phyloP scores from a whole-genome alignment of 805 yeast species.

The Komagataella phaffii region DNA sequence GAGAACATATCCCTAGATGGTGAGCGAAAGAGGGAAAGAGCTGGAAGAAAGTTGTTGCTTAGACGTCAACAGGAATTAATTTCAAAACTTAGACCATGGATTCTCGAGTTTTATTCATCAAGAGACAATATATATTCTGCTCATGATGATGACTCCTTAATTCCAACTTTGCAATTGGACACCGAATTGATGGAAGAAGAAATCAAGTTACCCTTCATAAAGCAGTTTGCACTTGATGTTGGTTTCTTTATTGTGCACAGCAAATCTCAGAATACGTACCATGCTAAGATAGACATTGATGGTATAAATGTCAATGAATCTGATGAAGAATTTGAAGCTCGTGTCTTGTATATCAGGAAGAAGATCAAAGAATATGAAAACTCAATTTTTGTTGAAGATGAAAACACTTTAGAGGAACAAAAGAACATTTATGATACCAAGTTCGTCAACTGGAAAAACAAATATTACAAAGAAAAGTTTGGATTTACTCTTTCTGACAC shows the following conservation, averaged over 20 bases:
- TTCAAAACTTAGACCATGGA: slow-evolving; percentile 40
- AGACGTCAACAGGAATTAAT: slow-evolving; percentile 69
- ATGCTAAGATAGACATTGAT: slow-evolving; percentile 55
- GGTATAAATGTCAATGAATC: slow-evolving; percentile 59
- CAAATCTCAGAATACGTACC: slow-evolving; percentile 37
- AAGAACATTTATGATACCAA: slow-evolving; percentile 59
- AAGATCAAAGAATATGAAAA: slow-evolving; percentile 52
- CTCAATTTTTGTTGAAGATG: slow-evolving; percentile 50
- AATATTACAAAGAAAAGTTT: slow-evolving; percentile 76
- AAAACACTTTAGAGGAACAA: slow-evolving; percentile 33
- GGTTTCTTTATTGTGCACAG: slow-evolving; percentile 60
- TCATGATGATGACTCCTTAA: slow-evolving; percentile 22
- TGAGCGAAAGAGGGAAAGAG: slow-evolving; percentile 49
- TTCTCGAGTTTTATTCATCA: slow-evolving; percentile 14
- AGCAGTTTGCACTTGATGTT: slow-evolving; percentile 49
- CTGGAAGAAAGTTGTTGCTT: slow-evolving; percentile 49
- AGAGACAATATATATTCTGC: slow-evolving; percentile 19
- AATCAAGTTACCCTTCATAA: slow-evolving; percentile 44
- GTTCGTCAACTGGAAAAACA: slow-evolving; percentile 71
- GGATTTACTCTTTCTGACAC: slow-evolving; percentile 51
- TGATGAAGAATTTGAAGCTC: slow-evolving; percentile 46
- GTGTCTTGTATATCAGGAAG: slow-evolving; percentile 37
- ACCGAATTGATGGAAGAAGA: slow-evolving; percentile 28
- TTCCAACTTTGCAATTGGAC: slow-evolving; percentile 23
- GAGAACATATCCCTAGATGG: slow-evolving; percentile 68